Evolutionary conservation across 169 alveolate genomes (phyloP).

Genomic region (Plasmodium ovale): DNA sequence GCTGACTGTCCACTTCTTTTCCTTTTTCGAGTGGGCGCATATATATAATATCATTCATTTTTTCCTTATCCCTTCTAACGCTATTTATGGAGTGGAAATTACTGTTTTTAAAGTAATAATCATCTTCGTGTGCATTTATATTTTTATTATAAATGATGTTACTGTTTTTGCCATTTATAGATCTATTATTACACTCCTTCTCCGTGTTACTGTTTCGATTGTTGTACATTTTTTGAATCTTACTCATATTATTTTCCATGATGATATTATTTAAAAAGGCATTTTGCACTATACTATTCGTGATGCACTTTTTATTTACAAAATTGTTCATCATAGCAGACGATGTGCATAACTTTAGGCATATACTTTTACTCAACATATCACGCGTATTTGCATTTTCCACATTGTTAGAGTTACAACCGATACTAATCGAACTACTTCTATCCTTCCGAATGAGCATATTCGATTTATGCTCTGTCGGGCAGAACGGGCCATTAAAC

Average conservation of each 20-base stretch:
- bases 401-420: background rate
- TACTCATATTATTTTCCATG: background rate
- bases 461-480: background rate
- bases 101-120: background rate
- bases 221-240: background rate
- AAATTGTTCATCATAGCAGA: background rate
- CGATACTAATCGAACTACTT: background rate
- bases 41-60: conserved; percentile 7
- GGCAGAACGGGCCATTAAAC: background rate
- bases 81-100: background rate
- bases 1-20: background rate
- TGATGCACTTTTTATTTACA: background rate
- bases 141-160: conserved; percentile 1
- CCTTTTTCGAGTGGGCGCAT: background rate
- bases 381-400: background rate
- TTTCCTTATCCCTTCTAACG: background rate
- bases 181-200: background rate
- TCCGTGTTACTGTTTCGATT: background rate
- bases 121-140: conserved; percentile 10
- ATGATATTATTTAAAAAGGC: background rate
- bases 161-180: background rate
- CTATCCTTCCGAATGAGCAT: background rate
- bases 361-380: background rate
- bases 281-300: conserved; percentile 4
- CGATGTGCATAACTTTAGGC: background rate